phyloP scores from a whole-genome alignment of 1,284 basidiomycete species.

The Apiotrichum veenhuisii region DNA sequence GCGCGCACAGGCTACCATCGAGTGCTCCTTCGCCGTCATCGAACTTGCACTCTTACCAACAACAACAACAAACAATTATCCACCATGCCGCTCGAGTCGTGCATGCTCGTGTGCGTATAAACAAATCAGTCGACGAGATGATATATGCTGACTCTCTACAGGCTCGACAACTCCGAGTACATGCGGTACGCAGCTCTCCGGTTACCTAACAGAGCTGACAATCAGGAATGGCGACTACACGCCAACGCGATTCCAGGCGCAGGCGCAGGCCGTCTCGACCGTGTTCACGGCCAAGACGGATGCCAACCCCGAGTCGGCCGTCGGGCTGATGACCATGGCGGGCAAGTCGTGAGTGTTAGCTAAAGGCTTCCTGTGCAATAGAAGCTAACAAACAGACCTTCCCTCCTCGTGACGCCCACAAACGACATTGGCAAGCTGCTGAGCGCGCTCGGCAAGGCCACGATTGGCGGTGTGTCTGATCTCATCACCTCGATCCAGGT shows the following conservation, averaged over 20 bases:
- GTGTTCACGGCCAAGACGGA: slow-evolving; percentile 92
- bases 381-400: slow-evolving; percentile 61
- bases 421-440: slow-evolving; percentile 92
- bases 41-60: neutral
- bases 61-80: slow-evolving; percentile 2
- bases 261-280: slow-evolving; percentile 84
- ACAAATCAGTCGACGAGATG: neutral
- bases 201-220: slow-evolving; percentile 2
- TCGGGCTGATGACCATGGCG: slow-evolving; percentile 97
- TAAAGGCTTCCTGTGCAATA: neutral
- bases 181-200: slow-evolving; percentile 58
- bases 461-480: slow-evolving; percentile 75
- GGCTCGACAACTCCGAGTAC: slow-evolving; percentile 90
- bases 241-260: slow-evolving; percentile 82
- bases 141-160: slow-evolving; percentile 23
- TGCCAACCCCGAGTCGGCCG: slow-evolving; percentile 94
- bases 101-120: slow-evolving; percentile 62
- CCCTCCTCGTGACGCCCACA: slow-evolving; percentile 92
- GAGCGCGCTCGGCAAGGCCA: slow-evolving; percentile 67
- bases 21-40: no score
- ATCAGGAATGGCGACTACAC: slow-evolving; percentile 81
- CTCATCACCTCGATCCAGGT: slow-evolving; percentile 86
- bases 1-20: no score
- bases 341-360: slow-evolving; percentile 69
- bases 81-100: slow-evolving; percentile 88